Conservation (phyloP, 2,329 filamentous ascomycete genomes). For the Mollisia scopiformis region DNA sequence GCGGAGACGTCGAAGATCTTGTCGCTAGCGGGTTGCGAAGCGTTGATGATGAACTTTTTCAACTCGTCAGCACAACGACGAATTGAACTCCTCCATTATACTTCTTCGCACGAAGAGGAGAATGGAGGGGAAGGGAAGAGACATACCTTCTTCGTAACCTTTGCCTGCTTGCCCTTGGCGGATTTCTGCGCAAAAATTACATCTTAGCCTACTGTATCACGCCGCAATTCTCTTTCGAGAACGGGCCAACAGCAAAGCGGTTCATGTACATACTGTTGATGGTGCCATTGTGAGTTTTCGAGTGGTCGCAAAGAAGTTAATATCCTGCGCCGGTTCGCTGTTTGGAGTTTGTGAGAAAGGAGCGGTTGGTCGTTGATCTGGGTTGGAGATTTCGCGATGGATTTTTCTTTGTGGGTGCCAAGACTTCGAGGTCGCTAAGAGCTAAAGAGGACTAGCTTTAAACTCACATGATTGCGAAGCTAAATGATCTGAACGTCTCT, state of each 20-base stretch:
- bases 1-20: slow-evolving; percentile 99
- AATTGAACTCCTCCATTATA: slow-evolving; percentile 16
- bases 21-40: slow-evolving; percentile 95
- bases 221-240: slow-evolving; percentile 53
- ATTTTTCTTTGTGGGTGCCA: slow-evolving; percentile 24
- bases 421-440: slow-evolving; percentile 24
- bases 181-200: slow-evolving; percentile 53
- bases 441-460: not conserved
- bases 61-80: slow-evolving; percentile 1
- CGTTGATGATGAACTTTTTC: slow-evolving; percentile 95
- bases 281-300: slow-evolving; percentile 74
- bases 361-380: not conserved
- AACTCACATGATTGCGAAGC: not conserved
- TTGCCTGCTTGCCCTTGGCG: slow-evolving; percentile 72
- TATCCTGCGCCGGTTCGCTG: slow-evolving; percentile 44
- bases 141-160: slow-evolving; percentile 55
- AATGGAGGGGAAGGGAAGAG: not conserved
- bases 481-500: not conserved
- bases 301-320: slow-evolving; percentile 71
- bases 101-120: not conserved
- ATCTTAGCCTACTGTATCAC: slow-evolving; percentile 95
- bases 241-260: slow-evolving; percentile 92
- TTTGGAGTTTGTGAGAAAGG: slow-evolving; percentile 21
- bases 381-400: slow-evolving; percentile 1
- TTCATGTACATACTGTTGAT: slow-evolving; percentile 79